Conservation (phyloP, 2,329 filamentous ascomycete genomes). For the Emergomyces pasteurianus region DNA sequence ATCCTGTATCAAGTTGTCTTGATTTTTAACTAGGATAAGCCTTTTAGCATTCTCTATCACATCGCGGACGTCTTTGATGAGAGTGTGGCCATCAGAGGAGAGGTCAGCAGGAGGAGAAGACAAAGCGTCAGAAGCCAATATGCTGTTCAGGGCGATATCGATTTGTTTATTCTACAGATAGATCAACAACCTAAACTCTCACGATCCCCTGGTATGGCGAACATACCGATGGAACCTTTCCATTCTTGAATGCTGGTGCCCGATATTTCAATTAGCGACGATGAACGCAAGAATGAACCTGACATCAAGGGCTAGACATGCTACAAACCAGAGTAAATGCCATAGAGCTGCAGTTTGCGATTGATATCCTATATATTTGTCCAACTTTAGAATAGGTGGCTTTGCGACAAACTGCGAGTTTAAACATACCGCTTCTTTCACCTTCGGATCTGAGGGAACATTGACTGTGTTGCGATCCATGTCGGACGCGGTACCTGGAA, state of each 20-base stretch:
- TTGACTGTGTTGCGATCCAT: constrained; percentile 45
- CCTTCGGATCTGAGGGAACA: constrained; percentile 57
- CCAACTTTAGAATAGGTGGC: neutral
- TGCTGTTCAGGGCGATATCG: constrained; percentile 85
- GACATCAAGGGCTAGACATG: constrained; percentile 8
- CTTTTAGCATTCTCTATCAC: constrained; percentile 77
- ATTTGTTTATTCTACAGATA: constrained; percentile 75
- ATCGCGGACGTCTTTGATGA: constrained; percentile 64
- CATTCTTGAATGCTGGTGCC: constrained; percentile 61
- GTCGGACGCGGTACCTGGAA: constrained; percentile 6
- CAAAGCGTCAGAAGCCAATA: constrained; percentile 60
- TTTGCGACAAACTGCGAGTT: neutral
- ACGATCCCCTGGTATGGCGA: neutral
- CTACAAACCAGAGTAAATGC: constrained; percentile 57
- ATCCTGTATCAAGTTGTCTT: constrained; percentile 87
- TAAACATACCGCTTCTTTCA: constrained; percentile 55
- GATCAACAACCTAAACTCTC: neutral
- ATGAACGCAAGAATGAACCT: neutral
- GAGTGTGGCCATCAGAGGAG: constrained; percentile 66
- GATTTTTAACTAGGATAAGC: constrained; percentile 82
- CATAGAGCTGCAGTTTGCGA: constrained; percentile 88
- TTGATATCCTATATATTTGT: constrained; percentile 53
- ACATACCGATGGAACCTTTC: constrained; percentile 80
- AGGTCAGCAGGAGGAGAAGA: constrained; percentile 61
- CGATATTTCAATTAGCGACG: constrained; percentile 8